Conservation (phyloP, 2,329 filamentous ascomycete species). For the Coleophoma crateriformis region DNA sequence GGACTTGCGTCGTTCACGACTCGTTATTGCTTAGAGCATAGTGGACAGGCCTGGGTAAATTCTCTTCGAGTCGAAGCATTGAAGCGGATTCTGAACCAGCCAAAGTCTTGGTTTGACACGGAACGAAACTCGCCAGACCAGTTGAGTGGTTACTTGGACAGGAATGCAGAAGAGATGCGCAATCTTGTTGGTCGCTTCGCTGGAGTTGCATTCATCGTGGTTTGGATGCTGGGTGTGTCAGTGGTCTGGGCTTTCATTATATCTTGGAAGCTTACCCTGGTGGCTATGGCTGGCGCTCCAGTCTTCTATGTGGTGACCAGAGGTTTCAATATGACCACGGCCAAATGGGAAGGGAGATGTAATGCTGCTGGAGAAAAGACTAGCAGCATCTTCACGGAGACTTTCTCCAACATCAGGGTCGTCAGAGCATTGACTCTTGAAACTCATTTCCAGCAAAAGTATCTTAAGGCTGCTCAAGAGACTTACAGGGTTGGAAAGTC, state of each 20-base stretch:
- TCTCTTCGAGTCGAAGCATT: constrained; percentile 63
- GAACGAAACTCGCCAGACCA: constrained; percentile 57
- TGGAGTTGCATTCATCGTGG: constrained; percentile 61
- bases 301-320: constrained; percentile 62
- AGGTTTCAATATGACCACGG: constrained; percentile 58
- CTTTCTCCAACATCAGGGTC: constrained; percentile 72
- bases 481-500: constrained; percentile 58
- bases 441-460: constrained; percentile 60
- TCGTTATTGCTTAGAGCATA: constrained; percentile 66
- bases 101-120: constrained; percentile 71
- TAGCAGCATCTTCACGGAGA: constrained; percentile 64
- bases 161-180: constrained; percentile 81
- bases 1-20: constrained; percentile 58
- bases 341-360: constrained; percentile 65
- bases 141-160: constrained; percentile 69
- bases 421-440: constrained; percentile 74
- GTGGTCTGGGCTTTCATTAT: constrained; percentile 68
- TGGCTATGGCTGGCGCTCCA: constrained; percentile 65
- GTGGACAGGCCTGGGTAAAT: constrained; percentile 74
- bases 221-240: constrained; percentile 62
- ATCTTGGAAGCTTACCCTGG: constrained; percentile 76
- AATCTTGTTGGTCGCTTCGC: constrained; percentile 76
- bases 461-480: constrained; percentile 42
- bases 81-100: constrained; percentile 66
- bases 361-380: constrained; percentile 57